A percentile compares a stretch with the other conserved stretches of the same genome.
Conservation (phyloP, 768 basidiomycete species). For the Tulasnella calospora region DNA sequence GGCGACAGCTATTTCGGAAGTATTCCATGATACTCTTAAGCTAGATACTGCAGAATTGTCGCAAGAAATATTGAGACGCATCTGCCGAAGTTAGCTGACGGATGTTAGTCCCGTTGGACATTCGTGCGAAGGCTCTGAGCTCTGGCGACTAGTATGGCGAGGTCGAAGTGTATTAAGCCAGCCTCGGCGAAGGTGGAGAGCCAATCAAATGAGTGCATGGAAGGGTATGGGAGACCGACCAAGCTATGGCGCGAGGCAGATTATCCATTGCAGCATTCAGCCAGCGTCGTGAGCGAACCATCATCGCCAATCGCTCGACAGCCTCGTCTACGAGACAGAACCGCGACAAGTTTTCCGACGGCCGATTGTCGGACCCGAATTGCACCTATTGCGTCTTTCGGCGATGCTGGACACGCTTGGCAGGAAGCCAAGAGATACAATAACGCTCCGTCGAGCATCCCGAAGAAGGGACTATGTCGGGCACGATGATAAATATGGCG, state of each 20-base stretch:
- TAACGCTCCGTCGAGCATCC: not conserved
- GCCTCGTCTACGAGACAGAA: not conserved
- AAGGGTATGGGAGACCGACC: not conserved
- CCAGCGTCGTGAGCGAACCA: not conserved
- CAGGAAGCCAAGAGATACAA: not conserved
- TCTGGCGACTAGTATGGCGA: not conserved
- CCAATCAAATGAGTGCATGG: not conserved
- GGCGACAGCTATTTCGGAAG: not conserved
- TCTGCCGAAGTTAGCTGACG: not conserved
- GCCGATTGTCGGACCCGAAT: not conserved
- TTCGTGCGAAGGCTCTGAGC: not conserved
- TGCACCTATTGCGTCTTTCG: not conserved
- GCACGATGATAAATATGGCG: not conserved
- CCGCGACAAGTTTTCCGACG: not conserved
- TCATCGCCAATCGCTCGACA: not conserved
- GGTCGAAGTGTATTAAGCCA: not conserved
- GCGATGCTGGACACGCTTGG: not conserved
- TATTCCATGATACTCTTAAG: not conserved
- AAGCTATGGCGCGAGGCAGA: not conserved
- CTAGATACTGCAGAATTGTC: not conserved
- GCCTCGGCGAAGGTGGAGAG: not conserved
- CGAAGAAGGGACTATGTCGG: not conserved
- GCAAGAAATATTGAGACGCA: not conserved
- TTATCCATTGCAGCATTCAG: not conserved
- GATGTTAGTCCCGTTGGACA: not conserved